Percentiles rank a stretch among this genome's conserved stretches.
These are phyloP conservation scores for Colletotrichum paranaense DNA, from an alignment of 2,329 filamentous ascomycete genomes.

Conservation along the genomic window DNA sequence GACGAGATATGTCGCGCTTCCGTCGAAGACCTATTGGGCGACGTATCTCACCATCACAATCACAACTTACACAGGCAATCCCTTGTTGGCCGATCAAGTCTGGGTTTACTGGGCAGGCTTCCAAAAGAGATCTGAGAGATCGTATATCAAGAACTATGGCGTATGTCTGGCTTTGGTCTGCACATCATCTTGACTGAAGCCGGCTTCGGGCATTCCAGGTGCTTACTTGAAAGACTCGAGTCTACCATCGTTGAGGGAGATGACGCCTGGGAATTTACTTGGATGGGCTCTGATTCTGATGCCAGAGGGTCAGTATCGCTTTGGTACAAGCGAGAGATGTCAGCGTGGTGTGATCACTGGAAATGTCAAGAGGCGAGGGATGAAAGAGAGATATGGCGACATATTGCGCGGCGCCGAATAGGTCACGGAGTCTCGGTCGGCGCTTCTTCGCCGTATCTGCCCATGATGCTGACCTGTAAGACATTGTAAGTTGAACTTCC, in stretches of 20 bases:
- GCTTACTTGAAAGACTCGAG: not conserved
- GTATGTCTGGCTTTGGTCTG: slow-evolving; percentile 10
- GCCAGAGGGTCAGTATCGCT: slow-evolving; percentile 9
- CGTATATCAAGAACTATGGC: slow-evolving; percentile 27
- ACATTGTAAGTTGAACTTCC: slow-evolving; percentile 6
- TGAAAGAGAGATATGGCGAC: slow-evolving; percentile 14
- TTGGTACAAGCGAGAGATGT: slow-evolving; percentile 29
- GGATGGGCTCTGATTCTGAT: slow-evolving; percentile 24
- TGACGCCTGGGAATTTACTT: slow-evolving; percentile 5
- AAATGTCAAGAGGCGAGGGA: slow-evolving; percentile 26
- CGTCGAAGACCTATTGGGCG: not conserved
- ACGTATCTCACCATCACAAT: not conserved
- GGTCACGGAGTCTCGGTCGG: not conserved
- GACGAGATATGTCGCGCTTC: not conserved
- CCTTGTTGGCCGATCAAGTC: not conserved
- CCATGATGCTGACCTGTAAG: slow-evolving; percentile 27
- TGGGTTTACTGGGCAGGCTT: slow-evolving; percentile 11
- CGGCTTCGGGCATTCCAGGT: slow-evolving; percentile 22
- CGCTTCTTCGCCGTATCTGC: slow-evolving; percentile 13
- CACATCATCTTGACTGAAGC: slow-evolving; percentile 18
- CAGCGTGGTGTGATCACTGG: slow-evolving; percentile 28
- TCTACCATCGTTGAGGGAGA: not conserved
- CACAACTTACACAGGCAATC: not conserved
- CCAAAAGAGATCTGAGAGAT: slow-evolving; percentile 23
- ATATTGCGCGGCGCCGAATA: not conserved